phyloP scores from a whole-genome alignment of 768 basidiomycete species.

The Boletus eberwhitei region DNA sequence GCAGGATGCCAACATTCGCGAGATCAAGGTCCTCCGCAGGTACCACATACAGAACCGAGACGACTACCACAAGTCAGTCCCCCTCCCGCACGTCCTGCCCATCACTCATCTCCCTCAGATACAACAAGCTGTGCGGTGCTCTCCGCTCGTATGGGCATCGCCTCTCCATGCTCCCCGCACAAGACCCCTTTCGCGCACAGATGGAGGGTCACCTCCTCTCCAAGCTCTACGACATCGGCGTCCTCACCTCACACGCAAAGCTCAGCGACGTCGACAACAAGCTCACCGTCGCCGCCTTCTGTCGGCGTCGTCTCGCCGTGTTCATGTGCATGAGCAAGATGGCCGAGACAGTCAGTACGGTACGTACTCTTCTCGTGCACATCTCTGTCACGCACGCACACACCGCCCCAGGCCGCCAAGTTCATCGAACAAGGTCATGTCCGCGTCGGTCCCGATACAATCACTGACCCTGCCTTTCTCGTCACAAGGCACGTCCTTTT shows the following conservation, averaged over 20 bases:
- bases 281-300: constrained; percentile 93
- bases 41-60: constrained; percentile 96
- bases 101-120: constrained; percentile 40
- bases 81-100: background rate
- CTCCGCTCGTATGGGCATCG: constrained; percentile 84
- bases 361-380: constrained; percentile 40
- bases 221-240: constrained; percentile 96
- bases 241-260: constrained; percentile 82
- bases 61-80: constrained; percentile 83
- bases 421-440: constrained; percentile 99
- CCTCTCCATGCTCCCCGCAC: constrained; percentile 78
- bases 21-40: constrained; percentile 90
- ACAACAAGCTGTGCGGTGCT: constrained; percentile 93
- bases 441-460: constrained; percentile 91
- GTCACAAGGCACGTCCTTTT: constrained; percentile 66
- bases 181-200: constrained; percentile 81
- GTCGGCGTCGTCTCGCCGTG: constrained; percentile 86
- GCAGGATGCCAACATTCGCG: constrained; percentile 86
- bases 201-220: constrained; percentile 87
- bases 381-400: constrained; percentile 5
- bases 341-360: constrained; percentile 92
- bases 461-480: constrained; percentile 94
- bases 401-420: constrained; percentile 73
- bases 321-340: constrained; percentile 91
- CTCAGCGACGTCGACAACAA: constrained; percentile 93